Evolutionary conservation across 1,284 basidiomycete genomes (phyloP).

Genomic region (Melampsora medusae): DNA sequence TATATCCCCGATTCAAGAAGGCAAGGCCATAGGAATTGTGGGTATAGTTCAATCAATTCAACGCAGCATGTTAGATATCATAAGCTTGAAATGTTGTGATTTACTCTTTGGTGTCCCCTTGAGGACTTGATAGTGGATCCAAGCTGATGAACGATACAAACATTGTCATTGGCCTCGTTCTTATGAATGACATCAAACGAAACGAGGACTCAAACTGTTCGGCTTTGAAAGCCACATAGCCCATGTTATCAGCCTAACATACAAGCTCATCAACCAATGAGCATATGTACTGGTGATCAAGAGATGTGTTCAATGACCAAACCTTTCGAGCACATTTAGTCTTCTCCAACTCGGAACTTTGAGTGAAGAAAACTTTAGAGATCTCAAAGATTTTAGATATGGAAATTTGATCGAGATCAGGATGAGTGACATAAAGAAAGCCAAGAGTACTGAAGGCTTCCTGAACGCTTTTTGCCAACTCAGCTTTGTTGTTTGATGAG

Average conservation of each 20-base stretch:
- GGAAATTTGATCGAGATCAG: not conserved
- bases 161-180: no score
- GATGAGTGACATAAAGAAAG: slow-evolving; percentile 7
- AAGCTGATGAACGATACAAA: not conserved
- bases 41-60: no score
- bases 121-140: not conserved
- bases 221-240: slow-evolving; percentile 6
- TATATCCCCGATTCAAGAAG: not conserved
- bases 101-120: slow-evolving; percentile 8
- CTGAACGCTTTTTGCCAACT: not conserved
- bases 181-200: no score
- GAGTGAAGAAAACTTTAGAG: slow-evolving; percentile 9
- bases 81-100: no score
- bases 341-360: not conserved
- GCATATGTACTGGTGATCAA: no score
- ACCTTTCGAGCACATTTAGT: slow-evolving; percentile 2
- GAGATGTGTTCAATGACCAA: not conserved
- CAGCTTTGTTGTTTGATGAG: not conserved
- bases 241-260: slow-evolving; percentile 1
- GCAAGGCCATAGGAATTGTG: no score
- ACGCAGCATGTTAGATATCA: not conserved
- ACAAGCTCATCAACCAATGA: not conserved
- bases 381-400: not conserved
- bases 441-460: not conserved
- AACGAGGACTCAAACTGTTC: slow-evolving; percentile 4